Evolutionary conservation across 129 eudicot species (phyloP).

Genomic region (Mikania micrantha): DNA sequence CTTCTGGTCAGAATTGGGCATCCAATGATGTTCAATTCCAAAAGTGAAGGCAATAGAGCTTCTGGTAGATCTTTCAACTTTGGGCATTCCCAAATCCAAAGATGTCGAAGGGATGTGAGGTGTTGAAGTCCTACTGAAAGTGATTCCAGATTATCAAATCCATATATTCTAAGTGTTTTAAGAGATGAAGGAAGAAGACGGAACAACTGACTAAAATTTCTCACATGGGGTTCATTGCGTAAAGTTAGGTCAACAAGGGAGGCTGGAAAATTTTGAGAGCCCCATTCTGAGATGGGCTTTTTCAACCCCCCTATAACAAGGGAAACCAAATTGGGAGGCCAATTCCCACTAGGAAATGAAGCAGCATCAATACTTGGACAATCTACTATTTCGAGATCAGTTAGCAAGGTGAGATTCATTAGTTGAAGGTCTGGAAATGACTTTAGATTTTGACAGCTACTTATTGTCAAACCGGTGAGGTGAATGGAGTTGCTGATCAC

Average conservation of each 20-base stretch:
- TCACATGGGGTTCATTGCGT: not conserved
- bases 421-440: not conserved
- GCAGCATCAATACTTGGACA: not conserved
- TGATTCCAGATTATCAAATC: not conserved
- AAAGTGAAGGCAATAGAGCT: conserved; percentile 1
- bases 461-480: not conserved
- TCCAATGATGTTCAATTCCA: not conserved
- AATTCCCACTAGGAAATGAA: too few species aligned
- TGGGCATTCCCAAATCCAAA: rapidly evolving
- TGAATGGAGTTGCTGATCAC: not conserved
- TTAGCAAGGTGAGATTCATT: not conserved
- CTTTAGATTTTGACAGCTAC: too few species aligned
- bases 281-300: too few species aligned
- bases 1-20: not conserved
- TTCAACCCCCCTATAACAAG: too few species aligned
- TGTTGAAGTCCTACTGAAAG: conserved; percentile 3
- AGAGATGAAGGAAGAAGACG: conserved; percentile 14
- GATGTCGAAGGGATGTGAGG: conserved; percentile 14
- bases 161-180: rapidly evolving
- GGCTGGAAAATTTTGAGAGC: too few species aligned
- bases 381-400: not conserved
- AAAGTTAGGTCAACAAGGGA: not conserved
- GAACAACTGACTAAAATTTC: not conserved
- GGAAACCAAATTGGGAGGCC: too few species aligned
- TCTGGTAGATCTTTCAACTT: conserved; percentile 6